Evolutionary conservation across 306 rosid genomes (phyloP), one percentile per base, ranked within the genome.

Genomic region (Cucurbita moschata): DNA sequence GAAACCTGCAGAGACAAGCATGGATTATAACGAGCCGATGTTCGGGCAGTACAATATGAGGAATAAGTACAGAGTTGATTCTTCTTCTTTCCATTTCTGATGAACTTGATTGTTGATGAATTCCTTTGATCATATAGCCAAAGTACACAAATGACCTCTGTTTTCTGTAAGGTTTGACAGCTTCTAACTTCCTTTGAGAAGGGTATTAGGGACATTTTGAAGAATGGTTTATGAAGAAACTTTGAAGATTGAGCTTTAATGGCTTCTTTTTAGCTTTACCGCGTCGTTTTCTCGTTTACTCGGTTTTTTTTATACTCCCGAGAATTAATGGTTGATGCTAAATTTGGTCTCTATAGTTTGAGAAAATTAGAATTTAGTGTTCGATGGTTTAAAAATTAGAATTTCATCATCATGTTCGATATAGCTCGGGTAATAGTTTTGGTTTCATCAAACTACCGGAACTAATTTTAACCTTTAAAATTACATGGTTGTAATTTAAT

Each of bases 191-290:
- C 71, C 71, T 39, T 51, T 0, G n/a, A 64, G 70, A 10, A 40
- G 50, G 42, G n/a, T 66, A 21, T 30, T 21, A 66, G 44, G 50
- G 30, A 66, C 72, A 64, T 44, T 66, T 23, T 43, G 16, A 66
- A 42, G 54, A 66, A 43, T 72, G 80, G 15, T 53, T 76, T 79
- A 80, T 59, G 81, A 67, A 77, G 26, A 68, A 77, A 74, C 79
- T 83, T 83, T 74, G 79, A 77, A 70, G 56, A 75, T 80, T 72
- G 56, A 64, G 35, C 71, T 63, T 63, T 40, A 18, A 30, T 63
- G 50, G 30, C 70, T 63, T 39, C 47, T 26, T 63, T 63, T 63
- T 62, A 37, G 21, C 15, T 38, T 30, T 30, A 30, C 35, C 35
- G 4, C 4, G 4, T 30, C 35, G 35, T 30, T 30, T 30, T 30